Evolutionary conservation across 768 basidiomycete genomes (phyloP), one percentile per base, ranked within the genome.

Genomic region (Termitomyces sp.): DNA sequence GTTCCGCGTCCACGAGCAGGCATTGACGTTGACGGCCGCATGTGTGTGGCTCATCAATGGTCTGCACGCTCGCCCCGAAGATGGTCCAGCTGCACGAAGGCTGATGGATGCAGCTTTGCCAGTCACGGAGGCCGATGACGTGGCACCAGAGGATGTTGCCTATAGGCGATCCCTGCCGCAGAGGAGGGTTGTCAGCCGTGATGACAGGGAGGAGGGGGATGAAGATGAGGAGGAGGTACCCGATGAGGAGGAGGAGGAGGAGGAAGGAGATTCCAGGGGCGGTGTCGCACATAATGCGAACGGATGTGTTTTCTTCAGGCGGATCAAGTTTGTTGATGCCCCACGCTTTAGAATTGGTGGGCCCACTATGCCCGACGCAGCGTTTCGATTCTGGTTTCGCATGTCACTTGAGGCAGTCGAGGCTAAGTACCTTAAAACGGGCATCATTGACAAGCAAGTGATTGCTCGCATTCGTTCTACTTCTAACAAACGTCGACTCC

Each of bases 291-390:
- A 65, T 46, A 58, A 54, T 15, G 59, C 62, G 2, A 39, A 59
- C 20, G 64, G 65, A 6, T 57, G 42, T 12, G 33, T 68, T 4
- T 66, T 68, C 45, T 57, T 68, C 35, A 16, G 57, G 0, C 55
- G 42, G 0, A 54, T 63, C 4, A 42, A 45, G 48, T n/a, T 61
- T 5, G 16, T 15, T 6, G 32, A 57, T 12, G 48, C 54, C 8
- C 57, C 58, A 18, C 48, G 44, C 15, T 52, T 62, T 4, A 35
- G 62, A 18, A 7, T 36, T 42, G 55, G 58, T 39, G 60, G 56
- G 5, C 52, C 50, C 4, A 20, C 16, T 16, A 63, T 66, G 13
- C 9, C n/a, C 2, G 13, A 22, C 3, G 11, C 40, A 7, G 55
- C 60, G 2, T 60, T 59, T 7, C 3, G 55, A n/a, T n/a, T n/a